phyloP scores from a whole-genome alignment of 108 stramenopile species.

The Schizochytrium sp. region DNA sequence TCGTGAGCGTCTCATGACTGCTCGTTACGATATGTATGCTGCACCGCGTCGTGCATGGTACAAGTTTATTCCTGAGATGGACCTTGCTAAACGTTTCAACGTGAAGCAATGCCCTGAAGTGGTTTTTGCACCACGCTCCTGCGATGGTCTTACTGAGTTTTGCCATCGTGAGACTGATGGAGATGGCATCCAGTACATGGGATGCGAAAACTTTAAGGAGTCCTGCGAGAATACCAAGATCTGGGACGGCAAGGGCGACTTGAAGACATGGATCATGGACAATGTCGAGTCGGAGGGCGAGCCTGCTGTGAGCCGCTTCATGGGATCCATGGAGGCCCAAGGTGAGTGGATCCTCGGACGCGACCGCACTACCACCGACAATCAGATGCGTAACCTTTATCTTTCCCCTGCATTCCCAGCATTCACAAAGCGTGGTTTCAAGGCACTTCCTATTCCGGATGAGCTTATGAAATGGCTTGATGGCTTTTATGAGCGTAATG shows the following conservation, averaged over 20 bases:
- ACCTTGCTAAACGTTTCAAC: slow-evolving; percentile 38
- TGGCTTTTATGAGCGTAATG: neutral
- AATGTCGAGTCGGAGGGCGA: neutral
- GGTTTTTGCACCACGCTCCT: slow-evolving; percentile 39
- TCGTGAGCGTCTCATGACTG: slow-evolving; percentile 30
- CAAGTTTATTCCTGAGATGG: slow-evolving; percentile 38
- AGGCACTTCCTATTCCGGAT: slow-evolving; percentile 47
- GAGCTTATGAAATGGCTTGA: slow-evolving; percentile 5
- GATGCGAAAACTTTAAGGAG: slow-evolving; percentile 26
- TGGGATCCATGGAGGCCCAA: slow-evolving; percentile 13
- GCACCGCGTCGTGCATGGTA: slow-evolving; percentile 46
- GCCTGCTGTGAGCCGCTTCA: slow-evolving; percentile 9
- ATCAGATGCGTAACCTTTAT: slow-evolving; percentile 49
- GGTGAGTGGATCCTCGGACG: neutral
- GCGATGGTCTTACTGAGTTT: slow-evolving; percentile 37
- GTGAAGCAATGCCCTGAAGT: slow-evolving; percentile 10
- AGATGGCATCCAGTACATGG: slow-evolving; percentile 50
- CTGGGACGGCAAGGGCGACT: neutral
- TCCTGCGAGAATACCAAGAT: neutral
- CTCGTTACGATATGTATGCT: slow-evolving; percentile 45
- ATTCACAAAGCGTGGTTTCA: slow-evolving; percentile 22
- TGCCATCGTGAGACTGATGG: slow-evolving; percentile 1
- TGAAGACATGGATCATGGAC: neutral
- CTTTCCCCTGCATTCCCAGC: slow-evolving; percentile 18
- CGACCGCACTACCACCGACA: slow-evolving; percentile 40